These are phyloP conservation scores for Cytospora mali DNA, from an alignment of 2,329 filamentous ascomycete species.

Conservation along the genomic window DNA sequence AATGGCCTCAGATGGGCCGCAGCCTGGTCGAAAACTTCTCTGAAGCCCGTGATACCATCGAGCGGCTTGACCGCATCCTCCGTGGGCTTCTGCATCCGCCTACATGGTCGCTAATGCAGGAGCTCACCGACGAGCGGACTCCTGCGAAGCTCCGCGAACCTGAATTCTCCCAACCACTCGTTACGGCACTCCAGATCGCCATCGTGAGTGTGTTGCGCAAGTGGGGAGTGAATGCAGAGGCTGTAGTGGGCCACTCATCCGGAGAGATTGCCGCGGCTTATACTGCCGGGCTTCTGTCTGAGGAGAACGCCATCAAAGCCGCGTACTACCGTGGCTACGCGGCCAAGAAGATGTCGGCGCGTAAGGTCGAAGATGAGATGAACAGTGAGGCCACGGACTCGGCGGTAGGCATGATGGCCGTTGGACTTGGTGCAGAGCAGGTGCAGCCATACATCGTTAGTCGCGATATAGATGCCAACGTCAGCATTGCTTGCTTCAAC, in stretches of 20 bases:
- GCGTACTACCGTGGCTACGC: slow-evolving; percentile 38
- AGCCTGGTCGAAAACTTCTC: not conserved
- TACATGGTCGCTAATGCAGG: slow-evolving; percentile 7
- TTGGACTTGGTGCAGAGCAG: not conserved
- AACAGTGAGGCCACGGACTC: no score
- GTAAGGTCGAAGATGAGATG: no score
- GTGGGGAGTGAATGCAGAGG: slow-evolving; percentile 35
- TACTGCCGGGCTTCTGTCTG: slow-evolving; percentile 33
- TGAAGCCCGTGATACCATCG: not conserved
- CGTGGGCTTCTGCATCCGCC: not conserved
- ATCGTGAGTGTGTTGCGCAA: slow-evolving; percentile 37
- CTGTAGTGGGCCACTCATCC: slow-evolving; percentile 41
- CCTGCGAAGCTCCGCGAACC: slow-evolving; percentile 10
- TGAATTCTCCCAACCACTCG: slow-evolving; percentile 31
- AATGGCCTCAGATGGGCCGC: slow-evolving; percentile 29
- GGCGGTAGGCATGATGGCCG: slow-evolving; percentile 1
- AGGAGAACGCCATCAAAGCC: slow-evolving; percentile 36
- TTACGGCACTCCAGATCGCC: slow-evolving; percentile 43
- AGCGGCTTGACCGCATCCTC: not conserved
- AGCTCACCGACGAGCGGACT: slow-evolving; percentile 6
- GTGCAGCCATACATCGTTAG: not conserved
- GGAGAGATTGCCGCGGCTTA: slow-evolving; percentile 45
- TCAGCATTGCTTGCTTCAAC: slow-evolving; percentile 14
- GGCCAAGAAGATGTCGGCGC: not conserved
- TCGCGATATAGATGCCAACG: not conserved